A percentile compares a stretch with the other conserved stretches of the same genome.
phyloP scores from a whole-genome alignment of 2,329 filamentous ascomycete species.

The Phoma sp. region DNA sequence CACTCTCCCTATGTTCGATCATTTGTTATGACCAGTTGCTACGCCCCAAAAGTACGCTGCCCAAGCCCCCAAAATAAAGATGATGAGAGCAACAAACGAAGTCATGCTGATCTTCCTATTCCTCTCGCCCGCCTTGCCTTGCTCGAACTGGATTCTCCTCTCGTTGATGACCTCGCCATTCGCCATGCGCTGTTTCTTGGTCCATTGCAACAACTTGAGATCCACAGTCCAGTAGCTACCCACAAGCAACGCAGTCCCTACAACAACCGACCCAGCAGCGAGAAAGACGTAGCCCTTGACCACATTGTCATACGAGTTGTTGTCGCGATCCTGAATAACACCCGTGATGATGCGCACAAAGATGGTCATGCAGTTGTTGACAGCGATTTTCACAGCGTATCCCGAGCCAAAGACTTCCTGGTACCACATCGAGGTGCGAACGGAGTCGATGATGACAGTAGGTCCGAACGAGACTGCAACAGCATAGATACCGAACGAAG shows the following conservation, averaged over 20 bases:
- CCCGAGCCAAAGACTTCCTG: constrained; percentile 66
- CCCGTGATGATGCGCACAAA: constrained; percentile 64
- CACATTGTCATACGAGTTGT: constrained; percentile 62
- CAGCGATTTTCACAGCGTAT: constrained; percentile 65
- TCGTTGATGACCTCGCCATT: constrained; percentile 54
- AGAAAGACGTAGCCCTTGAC: constrained; percentile 63
- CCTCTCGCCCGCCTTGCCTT: constrained; percentile 38
- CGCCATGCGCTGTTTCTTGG: constrained; percentile 58
- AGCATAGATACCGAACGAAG: constrained; percentile 65
- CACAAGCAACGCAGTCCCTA: constrained; percentile 51
- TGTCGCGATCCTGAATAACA: constrained; percentile 63
- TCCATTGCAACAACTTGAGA: constrained; percentile 63
- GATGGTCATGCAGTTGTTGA: constrained; percentile 69
- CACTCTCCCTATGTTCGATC: neutral
- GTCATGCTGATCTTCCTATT: constrained; percentile 49
- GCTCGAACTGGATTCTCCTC: constrained; percentile 50
- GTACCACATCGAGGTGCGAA: constrained; percentile 66
- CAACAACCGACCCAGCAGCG: constrained; percentile 56
- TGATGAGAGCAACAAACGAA: constrained; percentile 53
- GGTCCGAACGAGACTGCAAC: constrained; percentile 62
- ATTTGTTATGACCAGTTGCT: constrained; percentile 55
- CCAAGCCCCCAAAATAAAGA: constrained; percentile 61
- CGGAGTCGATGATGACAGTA: constrained; percentile 65
- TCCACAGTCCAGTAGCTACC: constrained; percentile 50
- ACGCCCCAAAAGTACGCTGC: constrained; percentile 66